phyloP scores from a whole-genome alignment of 2,329 filamentous ascomycete genomes.

The Pseudopyricularia cyperi region DNA sequence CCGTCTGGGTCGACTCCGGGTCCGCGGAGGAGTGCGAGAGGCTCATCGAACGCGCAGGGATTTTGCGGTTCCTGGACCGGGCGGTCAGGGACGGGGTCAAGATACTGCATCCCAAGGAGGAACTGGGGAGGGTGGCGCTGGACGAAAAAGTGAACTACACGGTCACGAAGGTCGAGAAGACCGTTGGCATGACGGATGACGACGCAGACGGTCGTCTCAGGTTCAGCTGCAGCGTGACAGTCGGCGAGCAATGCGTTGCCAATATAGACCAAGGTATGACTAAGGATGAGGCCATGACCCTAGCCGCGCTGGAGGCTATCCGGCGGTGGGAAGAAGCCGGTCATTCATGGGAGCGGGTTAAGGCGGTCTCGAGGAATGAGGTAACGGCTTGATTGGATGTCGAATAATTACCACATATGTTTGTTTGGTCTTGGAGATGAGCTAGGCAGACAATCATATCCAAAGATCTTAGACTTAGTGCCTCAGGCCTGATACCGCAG shows the following conservation, averaged over 20 bases:
- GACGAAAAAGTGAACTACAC: slow-evolving; percentile 40
- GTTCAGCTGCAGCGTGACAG: slow-evolving; percentile 31
- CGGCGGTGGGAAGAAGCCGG: slow-evolving; percentile 8
- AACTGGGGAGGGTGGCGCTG: slow-evolving; percentile 46
- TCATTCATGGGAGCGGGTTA: background rate
- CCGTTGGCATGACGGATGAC: background rate
- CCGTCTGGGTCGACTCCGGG: slow-evolving; percentile 71
- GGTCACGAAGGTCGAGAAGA: slow-evolving; percentile 9
- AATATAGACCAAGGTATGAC: slow-evolving; percentile 30
- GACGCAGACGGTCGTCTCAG: slow-evolving; percentile 2
- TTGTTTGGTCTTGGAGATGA: background rate
- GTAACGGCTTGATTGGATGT: background rate
- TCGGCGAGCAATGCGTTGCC: slow-evolving; percentile 33
- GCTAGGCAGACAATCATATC: too few relatives aligned
- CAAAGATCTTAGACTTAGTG: too few relatives aligned
- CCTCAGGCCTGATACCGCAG: too few relatives aligned
- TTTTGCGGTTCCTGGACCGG: slow-evolving; percentile 49
- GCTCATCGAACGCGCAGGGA: slow-evolving; percentile 50
- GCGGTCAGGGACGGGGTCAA: slow-evolving; percentile 47
- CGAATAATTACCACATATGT: background rate
- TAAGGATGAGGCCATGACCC: slow-evolving; percentile 38
- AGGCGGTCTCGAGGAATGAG: background rate
- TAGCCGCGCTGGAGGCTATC: slow-evolving; percentile 40
- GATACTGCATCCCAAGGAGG: slow-evolving; percentile 53
- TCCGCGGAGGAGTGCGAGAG: slow-evolving; percentile 42